Base-by-base conservation (phyloP, 768 basidiomycete genomes). In the Mycena haematopus region DNA sequence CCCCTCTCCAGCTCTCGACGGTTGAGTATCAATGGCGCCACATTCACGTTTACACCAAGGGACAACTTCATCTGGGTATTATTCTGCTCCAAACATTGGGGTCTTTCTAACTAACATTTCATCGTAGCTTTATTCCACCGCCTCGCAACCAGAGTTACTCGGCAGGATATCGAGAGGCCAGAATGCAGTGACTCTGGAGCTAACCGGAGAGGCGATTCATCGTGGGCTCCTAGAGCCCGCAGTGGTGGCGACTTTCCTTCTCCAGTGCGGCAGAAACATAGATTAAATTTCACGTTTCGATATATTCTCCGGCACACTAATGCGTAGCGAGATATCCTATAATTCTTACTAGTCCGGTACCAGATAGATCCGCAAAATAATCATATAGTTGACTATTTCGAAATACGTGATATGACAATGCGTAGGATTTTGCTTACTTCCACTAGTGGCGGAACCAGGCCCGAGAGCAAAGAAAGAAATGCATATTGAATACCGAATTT, bases 141-240 rank as follows among this genome's bases (percentile, higher is more conserved):
- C 42, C 2, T 22, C 61, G 1, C 58, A 59, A 17, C 50, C 70
- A 0, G 74, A 75, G 24, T 71, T 77, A 59, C 55, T 83, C 22
- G 81, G 78, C 5, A 76, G 79, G 29, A 70, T 85, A 21, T 78
- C 76, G 0, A 63, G 66, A 36, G 62, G 64, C 1, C 49, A 54
- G 15, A 49, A 21, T 50, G 71, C 73, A 1, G 72, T 82, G 56
- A 72, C 73, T 2, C 74, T 85, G 9, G 83, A 85, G 54, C 60
- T 86, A 52, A 82, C 80, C 0, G 74, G 79, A 1, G 76, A 80
- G 31, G 82, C 82, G 8, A 70, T 85, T 35, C 76, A 80, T 56
- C 71, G 74, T 6, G 78, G 80, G n/a, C 74, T 86, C n/a, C 71
- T 84, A 0, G 79, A 85, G 27, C 69, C 75, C 1, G 76, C 75